phyloP scores from a whole-genome alignment of 352 stramenopile genomes.

The Pythium rhizo-oryzae region DNA sequence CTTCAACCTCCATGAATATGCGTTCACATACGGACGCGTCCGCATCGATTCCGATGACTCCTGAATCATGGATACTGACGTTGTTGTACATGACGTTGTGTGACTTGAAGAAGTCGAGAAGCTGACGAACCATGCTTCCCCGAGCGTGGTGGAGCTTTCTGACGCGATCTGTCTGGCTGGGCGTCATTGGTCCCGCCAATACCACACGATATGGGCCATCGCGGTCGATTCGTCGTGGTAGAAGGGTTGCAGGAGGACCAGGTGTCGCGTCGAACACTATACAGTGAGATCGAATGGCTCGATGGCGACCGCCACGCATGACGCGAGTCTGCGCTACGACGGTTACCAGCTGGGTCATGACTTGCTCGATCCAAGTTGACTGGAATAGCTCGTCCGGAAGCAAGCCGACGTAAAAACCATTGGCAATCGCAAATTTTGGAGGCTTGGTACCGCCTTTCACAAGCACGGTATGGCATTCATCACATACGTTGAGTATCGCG shows the following conservation, averaged over 20 bases:
- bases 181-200: slow-evolving; percentile 24
- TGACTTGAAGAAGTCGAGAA: neutral
- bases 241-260: slow-evolving; percentile 21
- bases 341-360: slow-evolving; percentile 6
- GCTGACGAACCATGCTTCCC: neutral
- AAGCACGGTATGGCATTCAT: neutral
- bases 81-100: slow-evolving; percentile 9
- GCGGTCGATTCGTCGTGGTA: slow-evolving; percentile 15
- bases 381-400: neutral
- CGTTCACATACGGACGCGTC: neutral
- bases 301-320: slow-evolving; percentile 23
- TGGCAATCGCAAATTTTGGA: neutral
- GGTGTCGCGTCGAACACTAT: slow-evolving; percentile 28
- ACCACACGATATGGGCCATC: slow-evolving; percentile 22
- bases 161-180: slow-evolving; percentile 11
- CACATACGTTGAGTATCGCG: neutral
- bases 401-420: neutral
- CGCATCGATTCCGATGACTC: neutral
- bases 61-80: slow-evolving; percentile 4
- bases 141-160: slow-evolving; percentile 19
- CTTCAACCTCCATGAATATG: neutral
- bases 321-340: slow-evolving; percentile 26
- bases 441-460: neutral
- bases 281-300: slow-evolving; percentile 31
- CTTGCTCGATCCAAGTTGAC: neutral